Evolutionary conservation across 768 basidiomycete genomes (phyloP).

Genomic region (Russula sp.): DNA sequence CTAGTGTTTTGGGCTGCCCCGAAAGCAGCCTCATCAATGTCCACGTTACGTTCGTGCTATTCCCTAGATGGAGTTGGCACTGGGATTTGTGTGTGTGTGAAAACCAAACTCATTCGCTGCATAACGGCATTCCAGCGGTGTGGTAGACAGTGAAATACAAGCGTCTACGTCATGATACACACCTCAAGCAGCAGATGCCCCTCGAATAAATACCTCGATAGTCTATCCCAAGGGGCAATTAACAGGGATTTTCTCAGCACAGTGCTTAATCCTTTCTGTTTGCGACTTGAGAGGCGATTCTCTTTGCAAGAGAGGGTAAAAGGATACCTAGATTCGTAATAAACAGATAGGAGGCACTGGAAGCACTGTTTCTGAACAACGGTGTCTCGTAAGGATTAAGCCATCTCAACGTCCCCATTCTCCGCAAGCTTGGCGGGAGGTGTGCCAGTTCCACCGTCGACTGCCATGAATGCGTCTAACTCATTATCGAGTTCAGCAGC

Average conservation of each 20-base stretch:
- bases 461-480: constrained; percentile 82
- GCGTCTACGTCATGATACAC: no score
- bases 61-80: no score
- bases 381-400: not conserved
- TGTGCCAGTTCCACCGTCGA: constrained; percentile 35
- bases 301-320: not conserved
- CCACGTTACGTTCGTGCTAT: no score
- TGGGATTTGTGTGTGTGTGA: no score
- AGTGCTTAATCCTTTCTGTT: not conserved
- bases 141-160: no score
- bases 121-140: not conserved
- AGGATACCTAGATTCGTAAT: not conserved
- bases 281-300: not conserved
- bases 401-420: constrained; percentile 24
- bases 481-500: constrained; percentile 86
- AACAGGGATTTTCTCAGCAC: no score
- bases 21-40: no score
- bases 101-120: no score
- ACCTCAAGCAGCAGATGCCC: no score
- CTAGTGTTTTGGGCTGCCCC: no score
- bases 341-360: constrained; percentile 9
- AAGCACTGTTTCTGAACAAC: not conserved
- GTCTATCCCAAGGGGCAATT: no score
- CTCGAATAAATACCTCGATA: no score
- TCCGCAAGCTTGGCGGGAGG: constrained; percentile 9